Percentiles rank a stretch among this genome's conserved stretches.
phyloP scores from a whole-genome alignment of 768 basidiomycete species.

The Leccinum sublutescens region DNA sequence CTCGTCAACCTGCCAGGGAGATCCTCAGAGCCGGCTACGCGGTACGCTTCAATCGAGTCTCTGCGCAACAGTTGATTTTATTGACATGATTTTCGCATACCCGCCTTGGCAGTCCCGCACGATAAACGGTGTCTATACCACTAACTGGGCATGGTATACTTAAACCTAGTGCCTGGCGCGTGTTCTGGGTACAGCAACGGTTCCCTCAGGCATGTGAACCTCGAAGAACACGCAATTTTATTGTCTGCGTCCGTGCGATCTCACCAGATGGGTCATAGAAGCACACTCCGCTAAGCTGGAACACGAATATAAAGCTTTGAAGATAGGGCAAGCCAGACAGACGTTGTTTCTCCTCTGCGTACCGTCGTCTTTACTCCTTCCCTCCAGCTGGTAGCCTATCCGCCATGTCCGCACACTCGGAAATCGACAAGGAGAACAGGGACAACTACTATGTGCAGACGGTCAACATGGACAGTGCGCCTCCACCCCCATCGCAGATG shows the following conservation, averaged over 20 bases:
- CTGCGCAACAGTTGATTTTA: neutral
- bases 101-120: conserved; percentile 3
- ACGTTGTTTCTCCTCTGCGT: neutral
- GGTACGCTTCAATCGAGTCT: neutral
- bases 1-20: neutral
- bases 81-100: conserved; percentile 1
- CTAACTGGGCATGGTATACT: conserved; percentile 8
- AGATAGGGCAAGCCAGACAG: neutral
- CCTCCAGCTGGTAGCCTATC: neutral
- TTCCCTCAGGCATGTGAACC: conserved; percentile 8
- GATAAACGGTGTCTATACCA: conserved; percentile 16
- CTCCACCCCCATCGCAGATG: conserved; percentile 19
- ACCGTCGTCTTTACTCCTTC: neutral
- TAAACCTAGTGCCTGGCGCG: conserved; percentile 10
- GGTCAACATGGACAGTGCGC: conserved; percentile 17
- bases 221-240: neutral
- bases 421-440: conserved; percentile 21
- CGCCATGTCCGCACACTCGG: conserved; percentile 23
- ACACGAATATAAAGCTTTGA: conserved; percentile 18
- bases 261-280: neutral
- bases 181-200: conserved; percentile 4
- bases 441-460: conserved; percentile 31
- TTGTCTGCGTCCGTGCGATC: conserved; percentile 4
- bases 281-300: neutral
- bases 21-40: neutral